Evolutionary conservation across 2,329 filamentous ascomycete genomes (phyloP), one percentile per base, ranked within the genome.

Genomic region (Xylariaceae sp.): DNA sequence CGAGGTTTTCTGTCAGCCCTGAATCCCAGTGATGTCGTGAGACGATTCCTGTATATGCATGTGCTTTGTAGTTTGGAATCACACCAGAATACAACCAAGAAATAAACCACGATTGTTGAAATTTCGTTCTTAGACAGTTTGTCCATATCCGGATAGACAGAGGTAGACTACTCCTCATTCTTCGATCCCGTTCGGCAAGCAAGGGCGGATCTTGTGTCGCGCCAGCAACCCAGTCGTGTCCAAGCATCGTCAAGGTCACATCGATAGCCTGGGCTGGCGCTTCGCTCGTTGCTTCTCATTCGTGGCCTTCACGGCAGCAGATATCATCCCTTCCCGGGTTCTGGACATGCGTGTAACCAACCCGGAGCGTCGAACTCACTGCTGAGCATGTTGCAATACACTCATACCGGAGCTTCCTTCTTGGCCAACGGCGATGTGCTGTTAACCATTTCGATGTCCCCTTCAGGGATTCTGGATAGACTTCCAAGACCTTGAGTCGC

Each of bases 401-500:
- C 69, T 70, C 53, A 68, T 64, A 48, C 60, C 63, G 10, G 66
- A 38, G 40, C 48, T 58, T 74, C 73, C 42, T 65, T 55, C 57
- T 74, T 74, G 28, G 66, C 61, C 59, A 62, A 22, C 13, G 57
- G 50, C 45, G 68, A 65, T 22, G 60, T 59, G 39, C 69, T 70
- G 61, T 71, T 72, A 16, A 66, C 60, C 66, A 78, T 73, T 66
- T 83, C 80, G 4, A 70, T 70, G 47, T 83, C 80, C n/a, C 79
- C 78, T 60, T 83, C 80, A 0, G 79, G 79, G 47, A 83, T 83
- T 33, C 78, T 73, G 2, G 79, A 78, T 10, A 83, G 65, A 0
- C 77, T 77, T 3, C 79, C 77, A 47, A 80, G 71, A 2, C 69
- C 68, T 19, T 70, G 66, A 2, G 61, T 60, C 16, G 61, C 56